Conservation (phyloP, 2,329 filamentous ascomycete species). For the Neurospora sp. region DNA sequence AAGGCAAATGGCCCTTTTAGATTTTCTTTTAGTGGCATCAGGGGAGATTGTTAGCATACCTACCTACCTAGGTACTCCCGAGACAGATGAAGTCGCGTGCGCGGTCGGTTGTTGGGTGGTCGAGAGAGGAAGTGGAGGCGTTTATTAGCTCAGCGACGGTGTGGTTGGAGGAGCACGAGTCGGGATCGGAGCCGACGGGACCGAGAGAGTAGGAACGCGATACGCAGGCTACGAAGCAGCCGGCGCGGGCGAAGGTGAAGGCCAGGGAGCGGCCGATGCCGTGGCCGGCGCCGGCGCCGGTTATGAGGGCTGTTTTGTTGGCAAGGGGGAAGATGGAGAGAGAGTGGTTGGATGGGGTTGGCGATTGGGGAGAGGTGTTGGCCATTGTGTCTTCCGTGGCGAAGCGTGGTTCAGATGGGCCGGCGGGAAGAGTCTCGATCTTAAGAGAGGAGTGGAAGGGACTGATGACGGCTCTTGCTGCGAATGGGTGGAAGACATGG, state of each 20-base stretch:
- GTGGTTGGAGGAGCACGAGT: background rate
- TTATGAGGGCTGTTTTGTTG: constrained; percentile 11
- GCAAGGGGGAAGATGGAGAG: background rate
- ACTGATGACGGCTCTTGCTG: background rate
- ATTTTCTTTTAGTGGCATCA: too few relatives aligned
- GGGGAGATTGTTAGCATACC: too few relatives aligned
- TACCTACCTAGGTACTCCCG: too few relatives aligned
- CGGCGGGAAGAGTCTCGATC: background rate
- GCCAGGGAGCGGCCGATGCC: constrained; percentile 12
- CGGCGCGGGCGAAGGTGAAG: constrained; percentile 8
- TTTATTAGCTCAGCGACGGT: background rate
- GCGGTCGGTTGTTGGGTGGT: background rate
- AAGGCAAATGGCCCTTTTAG: too few relatives aligned
- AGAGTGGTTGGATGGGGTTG: background rate
- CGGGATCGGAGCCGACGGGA: background rate
- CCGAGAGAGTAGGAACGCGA: background rate
- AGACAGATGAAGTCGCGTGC: background rate
- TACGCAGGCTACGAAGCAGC: background rate
- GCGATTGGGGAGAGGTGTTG: background rate
- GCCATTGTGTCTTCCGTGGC: background rate
- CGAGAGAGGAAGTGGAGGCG: background rate
- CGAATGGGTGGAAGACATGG: background rate
- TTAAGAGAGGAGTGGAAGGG: background rate
- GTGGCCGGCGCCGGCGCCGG: constrained; percentile 10
- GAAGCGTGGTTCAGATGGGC: background rate